Evolutionary conservation across 2,329 filamentous ascomycete species (phyloP), one percentile per base, ranked within the genome.

Genomic region (Pseudogymnoascus sp.): DNA sequence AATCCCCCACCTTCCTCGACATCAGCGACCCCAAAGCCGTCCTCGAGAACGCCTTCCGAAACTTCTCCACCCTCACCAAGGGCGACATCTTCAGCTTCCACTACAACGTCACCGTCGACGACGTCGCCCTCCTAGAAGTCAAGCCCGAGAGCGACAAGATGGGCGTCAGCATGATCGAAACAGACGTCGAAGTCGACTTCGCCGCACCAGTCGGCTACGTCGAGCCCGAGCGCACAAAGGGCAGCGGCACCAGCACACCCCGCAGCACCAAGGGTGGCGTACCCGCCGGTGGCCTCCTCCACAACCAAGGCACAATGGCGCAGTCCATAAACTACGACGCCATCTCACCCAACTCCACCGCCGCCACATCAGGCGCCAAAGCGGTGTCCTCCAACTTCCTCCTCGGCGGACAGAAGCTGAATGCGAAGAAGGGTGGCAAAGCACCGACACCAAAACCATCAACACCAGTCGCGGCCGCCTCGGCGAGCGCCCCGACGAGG

Each of bases 1-100:
- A 99, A 77, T 93, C 91, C 21, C 87, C 90, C 61, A 89, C 88
- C 69, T 99, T 99, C 77, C 88, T 99, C 66, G 93, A 97, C 52
- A 97, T 99, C 73, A 93, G 89, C 70, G 95, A 99, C 71, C 95
- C 95, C 21, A 97, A 96, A 77, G 95, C 95, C 41, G 95, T 99
- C 11, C 86, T 99, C 31, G 95, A 99, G 77, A 95, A 95, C 70
- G 93, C 92, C 0, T 97, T 99, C 77, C 88, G 93, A 45, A 96
- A 96, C 76, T 99, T 97, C 77, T 91, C 93, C 14, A 93, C 93
- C 60, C 82, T 97, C 14, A 96, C 93, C 2, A 91, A 93, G 72
- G 93, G 92, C 66, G 95, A 99, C 72, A 82, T 96, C 45, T 99
- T 99, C 81, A 96, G 90, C 66, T 99, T 99, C 74, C 84, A 88